Evolutionary conservation across 2,329 filamentous ascomycete species (phyloP).

Genomic region (Cryphonectria carpinicola): DNA sequence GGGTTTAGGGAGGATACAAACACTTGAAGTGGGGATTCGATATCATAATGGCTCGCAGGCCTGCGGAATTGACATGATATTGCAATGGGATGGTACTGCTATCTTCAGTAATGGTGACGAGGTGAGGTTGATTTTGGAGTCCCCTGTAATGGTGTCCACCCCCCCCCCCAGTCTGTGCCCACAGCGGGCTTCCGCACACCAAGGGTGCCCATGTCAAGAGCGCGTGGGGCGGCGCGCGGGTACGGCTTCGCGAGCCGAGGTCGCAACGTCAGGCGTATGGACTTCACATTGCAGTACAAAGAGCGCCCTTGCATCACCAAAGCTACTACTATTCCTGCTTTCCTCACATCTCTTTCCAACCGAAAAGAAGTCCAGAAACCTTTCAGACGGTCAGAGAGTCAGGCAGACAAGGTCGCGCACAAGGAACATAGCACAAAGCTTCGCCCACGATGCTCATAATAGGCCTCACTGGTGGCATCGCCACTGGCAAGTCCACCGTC

Average conservation of each 20-base stretch:
- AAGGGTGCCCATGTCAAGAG: constrained; percentile 2
- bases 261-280: constrained; percentile 3
- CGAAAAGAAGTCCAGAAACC: not conserved
- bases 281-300: not conserved
- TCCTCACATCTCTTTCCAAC: not conserved
- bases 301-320: not conserved
- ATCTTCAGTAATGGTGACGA: not conserved
- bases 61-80: not conserved
- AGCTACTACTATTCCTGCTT: not conserved
- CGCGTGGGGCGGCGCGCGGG: not conserved
- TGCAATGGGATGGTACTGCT: not conserved
- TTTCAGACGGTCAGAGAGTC: not conserved
- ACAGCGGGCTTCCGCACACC: not conserved
- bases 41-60: not conserved
- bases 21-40: not conserved
- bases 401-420: not conserved
- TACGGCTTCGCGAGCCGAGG: not conserved
- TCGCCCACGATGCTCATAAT: constrained; percentile 79
- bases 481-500: constrained; percentile 97
- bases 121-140: constrained; percentile 18
- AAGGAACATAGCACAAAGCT: not conserved
- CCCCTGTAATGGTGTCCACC: not conserved
- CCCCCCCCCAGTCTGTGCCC: not conserved
- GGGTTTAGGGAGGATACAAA: not conserved
- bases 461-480: constrained; percentile 94